Evolutionary conservation across 805 yeast species (phyloP), one percentile per base, ranked within the genome.

Genomic region (Metschnikowia vanudenii): DNA sequence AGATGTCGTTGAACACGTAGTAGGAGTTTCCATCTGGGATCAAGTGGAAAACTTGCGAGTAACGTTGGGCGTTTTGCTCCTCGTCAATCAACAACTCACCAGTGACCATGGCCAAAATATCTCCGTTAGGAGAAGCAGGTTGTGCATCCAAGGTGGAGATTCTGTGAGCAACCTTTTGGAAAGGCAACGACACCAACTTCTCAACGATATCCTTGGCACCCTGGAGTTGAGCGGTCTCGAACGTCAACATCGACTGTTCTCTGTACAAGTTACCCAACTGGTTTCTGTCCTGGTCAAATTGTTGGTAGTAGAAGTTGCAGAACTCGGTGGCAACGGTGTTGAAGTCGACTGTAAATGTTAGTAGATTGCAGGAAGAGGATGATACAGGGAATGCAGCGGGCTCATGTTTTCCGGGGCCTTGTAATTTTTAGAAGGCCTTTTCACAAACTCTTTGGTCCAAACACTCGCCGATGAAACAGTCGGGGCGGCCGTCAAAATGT

Each of bases 141-240:
- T 94, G 99, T 38, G 98, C 98, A 63, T 94, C 98, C 63, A 94
- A 79, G 37, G 98, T 92, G 45, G 96, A 84, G 64, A 94, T 85
- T 74, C 95, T 80, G 76, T 94, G 99, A 41, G 81, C 85, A 47
- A 94, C 97, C 72, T 90, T 90, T 66, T 80, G 85, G 78, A 94
- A 94, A 43, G 97, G 97, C 60, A 94, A 79, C 32, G 90, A 80
- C 20, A 81, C 83, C 56, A 94, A 80, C 68, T 94, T 92, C 74
- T 94, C 98, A 53, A 94, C 90, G 62, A 94, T 94, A 60, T 76
- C 85, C 74, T 85, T 84, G 48, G 96, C 88, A 57, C 99, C 99
- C 75, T 92, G 99, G 56, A 87, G 77, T 76, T 92, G 97, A 49
- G 90, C 76, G 45, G 91, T 84, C 74, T 94, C 99, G 61, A 94